Conservation (phyloP, 352 stramenopile genomes). For the Pythium vanterpoolii region DNA sequence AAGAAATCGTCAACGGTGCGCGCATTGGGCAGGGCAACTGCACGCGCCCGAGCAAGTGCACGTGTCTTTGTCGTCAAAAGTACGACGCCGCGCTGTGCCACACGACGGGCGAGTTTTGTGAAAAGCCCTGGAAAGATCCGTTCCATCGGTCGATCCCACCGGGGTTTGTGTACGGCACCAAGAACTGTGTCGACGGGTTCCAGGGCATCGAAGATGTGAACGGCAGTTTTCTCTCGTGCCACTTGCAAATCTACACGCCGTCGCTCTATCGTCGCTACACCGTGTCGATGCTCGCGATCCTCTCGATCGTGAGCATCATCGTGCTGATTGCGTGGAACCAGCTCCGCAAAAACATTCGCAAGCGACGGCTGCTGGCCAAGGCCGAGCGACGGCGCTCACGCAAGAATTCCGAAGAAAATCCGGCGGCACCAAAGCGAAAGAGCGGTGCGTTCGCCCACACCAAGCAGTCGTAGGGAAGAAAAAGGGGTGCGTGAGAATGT, state of each 20-base stretch:
- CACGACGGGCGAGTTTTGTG: slow-evolving; percentile 71
- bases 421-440: slow-evolving; percentile 31
- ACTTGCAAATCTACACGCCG: slow-evolving; percentile 94
- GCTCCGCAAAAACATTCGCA: slow-evolving; percentile 78
- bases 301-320: slow-evolving; percentile 65
- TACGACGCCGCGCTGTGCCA: slow-evolving; percentile 73
- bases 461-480: slow-evolving; percentile 43
- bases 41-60: slow-evolving; percentile 88
- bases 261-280: slow-evolving; percentile 81
- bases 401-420: slow-evolving; percentile 63
- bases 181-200: slow-evolving; percentile 91
- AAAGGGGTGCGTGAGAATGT: neutral
- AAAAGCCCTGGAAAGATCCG: slow-evolving; percentile 78
- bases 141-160: slow-evolving; percentile 67
- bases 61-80: slow-evolving; percentile 86
- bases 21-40: slow-evolving; percentile 90
- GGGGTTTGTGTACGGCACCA: slow-evolving; percentile 91
- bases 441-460: slow-evolving; percentile 50
- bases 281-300: slow-evolving; percentile 64
- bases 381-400: slow-evolving; percentile 86
- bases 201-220: slow-evolving; percentile 89
- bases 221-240: slow-evolving; percentile 91
- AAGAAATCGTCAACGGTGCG: slow-evolving; percentile 69
- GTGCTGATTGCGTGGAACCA: slow-evolving; percentile 82
- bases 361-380: slow-evolving; percentile 84